Evolutionary conservation across 805 yeast genomes (phyloP), one percentile per base, ranked within the genome.

Genomic region (Candida xiaguanensis): DNA sequence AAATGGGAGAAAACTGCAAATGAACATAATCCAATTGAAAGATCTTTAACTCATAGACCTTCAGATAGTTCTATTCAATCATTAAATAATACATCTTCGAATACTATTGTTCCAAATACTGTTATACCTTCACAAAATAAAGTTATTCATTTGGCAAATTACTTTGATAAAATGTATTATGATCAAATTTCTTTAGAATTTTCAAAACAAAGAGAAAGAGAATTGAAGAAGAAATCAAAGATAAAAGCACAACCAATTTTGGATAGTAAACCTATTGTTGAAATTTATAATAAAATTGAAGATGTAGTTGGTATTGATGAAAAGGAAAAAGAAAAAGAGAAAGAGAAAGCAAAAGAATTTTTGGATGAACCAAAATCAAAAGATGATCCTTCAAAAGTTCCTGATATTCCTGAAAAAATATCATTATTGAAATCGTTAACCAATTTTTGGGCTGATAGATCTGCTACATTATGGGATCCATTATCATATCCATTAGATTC

Each of bases 381-480:
- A 19, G 40, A 27, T n/a, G 35, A 31, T 11, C 5, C 11, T 14
- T 15, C 20, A 1, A 23, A 37, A 13, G 67, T 63, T 9, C 50
- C 66, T 26, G 66, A 70, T 0, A 72, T 65, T 36, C 72, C 72
- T 5, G 97, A 90, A 52, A 77, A 78, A 48, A 77, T 81, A 16
- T 82, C 96, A 1, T 60, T 93, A 25, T 75, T 93, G 65, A 87
- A 85, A 51, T 80, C 95, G 0, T 66, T 95, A 40, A 78, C 95
- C 0, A 87, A 82, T 51, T 93, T 93, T 60, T 93, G 98, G 98
- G 97, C 97, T 1, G 98, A 93, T 61, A 69, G 99, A 52, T 86
- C 98, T 1, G 93, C 97, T 0, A 83, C 95, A 1, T 72, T 93
- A 15, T 95, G 98, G 98, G 89, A 86, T 48, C 95, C 96, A 0